A percentile compares a stretch with the other conserved stretches of the same genome.
These are phyloP conservation scores for Teunomyces kruisii DNA, from an alignment of 805 yeast genomes.

Conservation along the genomic window DNA sequence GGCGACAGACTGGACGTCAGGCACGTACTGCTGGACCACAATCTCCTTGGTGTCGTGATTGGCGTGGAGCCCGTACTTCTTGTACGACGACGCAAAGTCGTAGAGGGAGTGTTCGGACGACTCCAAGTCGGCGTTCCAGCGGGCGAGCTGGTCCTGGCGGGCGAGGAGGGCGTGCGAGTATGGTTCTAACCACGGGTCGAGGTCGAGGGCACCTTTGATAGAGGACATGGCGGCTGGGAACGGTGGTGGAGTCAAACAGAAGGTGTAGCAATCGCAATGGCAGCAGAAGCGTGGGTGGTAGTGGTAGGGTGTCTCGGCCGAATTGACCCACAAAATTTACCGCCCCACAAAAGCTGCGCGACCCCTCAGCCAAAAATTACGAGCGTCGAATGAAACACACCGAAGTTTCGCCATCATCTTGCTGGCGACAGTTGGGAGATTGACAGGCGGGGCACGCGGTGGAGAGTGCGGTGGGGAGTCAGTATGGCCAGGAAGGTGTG, in stretches of 20 bases:
- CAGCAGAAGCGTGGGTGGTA: too few relatives aligned
- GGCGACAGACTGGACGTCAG: constrained; percentile 73
- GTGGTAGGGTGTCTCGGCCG: neutral
- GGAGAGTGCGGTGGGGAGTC: too few relatives aligned
- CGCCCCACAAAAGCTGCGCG: neutral
- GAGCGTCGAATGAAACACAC: neutral
- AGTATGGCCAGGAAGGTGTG: too few relatives aligned
- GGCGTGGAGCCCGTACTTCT: constrained; percentile 74
- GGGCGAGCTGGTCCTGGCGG: constrained; percentile 64
- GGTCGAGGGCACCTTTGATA: constrained; percentile 59
- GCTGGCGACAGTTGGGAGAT: too few relatives aligned
- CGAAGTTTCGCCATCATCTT: too few relatives aligned
- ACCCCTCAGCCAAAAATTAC: constrained; percentile 2
- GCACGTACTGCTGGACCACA: constrained; percentile 71
- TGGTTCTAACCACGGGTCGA: constrained; percentile 89
- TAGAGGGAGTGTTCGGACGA: constrained; percentile 57
- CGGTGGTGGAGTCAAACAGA: neutral
- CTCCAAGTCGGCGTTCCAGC: constrained; percentile 59
- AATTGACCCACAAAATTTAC: constrained; percentile 4
- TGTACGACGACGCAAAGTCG: constrained; percentile 74
- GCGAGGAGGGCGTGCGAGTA: constrained; percentile 63
- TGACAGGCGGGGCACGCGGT: too few relatives aligned
- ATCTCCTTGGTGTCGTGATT: constrained; percentile 51
- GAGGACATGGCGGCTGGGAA: neutral
- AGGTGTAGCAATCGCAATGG: too few relatives aligned